Evolutionary conservation across 371 early-diverging fungal genomes (phyloP), one percentile per base, ranked within the genome.

Genomic region (Coemansia sp.): DNA sequence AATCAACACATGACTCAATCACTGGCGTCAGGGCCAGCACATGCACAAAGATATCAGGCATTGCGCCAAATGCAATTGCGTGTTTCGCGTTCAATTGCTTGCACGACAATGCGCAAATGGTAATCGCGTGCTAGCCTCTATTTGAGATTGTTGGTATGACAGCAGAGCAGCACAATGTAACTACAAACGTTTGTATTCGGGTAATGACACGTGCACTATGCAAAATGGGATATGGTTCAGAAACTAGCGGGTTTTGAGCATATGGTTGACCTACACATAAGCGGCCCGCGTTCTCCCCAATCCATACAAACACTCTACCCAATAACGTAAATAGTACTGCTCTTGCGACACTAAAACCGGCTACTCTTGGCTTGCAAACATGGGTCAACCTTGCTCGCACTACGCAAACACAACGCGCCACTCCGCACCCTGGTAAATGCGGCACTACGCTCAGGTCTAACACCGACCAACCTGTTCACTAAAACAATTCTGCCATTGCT

Each of bases 401-500:
- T 21, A 89, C 87, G 63, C 78, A 78, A 15, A 85, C 82, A 40
- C 21, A 80, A 87, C 23, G 81, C 82, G 0, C 63, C 71, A 5
- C 67, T 53, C 7, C 80, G 82, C 24, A 77, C 84, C 39, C 46
- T 69, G 21, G 65, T 73, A 3, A 55, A 55, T 0, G 23, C 56
- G 4, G 73, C 86, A 0, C 64, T 92, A 32, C 84, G 82, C 61
- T 82, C 85, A 26, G 84, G 90, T 2, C 81, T 85, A 17, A n/a
- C 72, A 1, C 86, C 87, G 66, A 83, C 89, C 56, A 90, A 90
- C 12, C 83, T 84, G 32, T 88, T 90, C 48, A 82, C 83, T 19
- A 89, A 85, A 55, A 69, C 82, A 15, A 80, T 87, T 2, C 73
- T 93, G 32, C 89, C 91, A 7, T 86, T 82, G 19, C 79, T 93